These are phyloP conservation scores for Aureobasidium uvarum DNA, from an alignment of 2,329 filamentous ascomycete genomes.

Conservation along the genomic window DNA sequence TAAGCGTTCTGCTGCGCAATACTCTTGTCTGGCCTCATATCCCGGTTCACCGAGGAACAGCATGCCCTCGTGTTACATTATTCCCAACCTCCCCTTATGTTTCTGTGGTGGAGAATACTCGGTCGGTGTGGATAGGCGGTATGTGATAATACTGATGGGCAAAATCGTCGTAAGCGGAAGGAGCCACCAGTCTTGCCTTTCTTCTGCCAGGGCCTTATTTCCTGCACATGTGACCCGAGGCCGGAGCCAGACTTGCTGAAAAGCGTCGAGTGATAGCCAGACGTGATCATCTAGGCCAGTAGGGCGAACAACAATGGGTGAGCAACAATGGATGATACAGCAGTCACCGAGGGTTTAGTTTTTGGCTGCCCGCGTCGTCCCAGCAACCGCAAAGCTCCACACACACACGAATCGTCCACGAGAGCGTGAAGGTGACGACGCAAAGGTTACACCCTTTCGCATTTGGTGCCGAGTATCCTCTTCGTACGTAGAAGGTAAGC, in stretches of 20 bases:
- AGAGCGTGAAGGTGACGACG: not conserved
- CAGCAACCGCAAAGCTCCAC: conserved; percentile 13
- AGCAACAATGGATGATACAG: conserved; percentile 13
- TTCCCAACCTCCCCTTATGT: not conserved
- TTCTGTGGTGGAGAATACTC: not conserved
- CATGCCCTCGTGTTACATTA: not conserved
- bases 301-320: not conserved
- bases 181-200: not conserved
- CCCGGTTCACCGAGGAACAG: not conserved
- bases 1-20: not conserved
- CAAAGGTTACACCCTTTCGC: not conserved
- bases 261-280: conserved; percentile 3
- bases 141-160: conserved; percentile 12
- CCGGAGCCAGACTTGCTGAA: not conserved
- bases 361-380: conserved; percentile 12
- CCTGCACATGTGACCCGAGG: not conserved
- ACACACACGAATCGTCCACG: conserved; percentile 6
- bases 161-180: not conserved
- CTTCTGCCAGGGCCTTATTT: not conserved
- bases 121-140: conserved; percentile 6
- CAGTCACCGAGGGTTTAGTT: conserved; percentile 12
- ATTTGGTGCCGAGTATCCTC: not conserved
- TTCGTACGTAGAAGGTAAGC: not conserved
- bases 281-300: not conserved
- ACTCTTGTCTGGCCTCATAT: not conserved